Base-by-base conservation (phyloP, 1,284 basidiomycete species). In the Austroboletus novae-zelandiae region DNA sequence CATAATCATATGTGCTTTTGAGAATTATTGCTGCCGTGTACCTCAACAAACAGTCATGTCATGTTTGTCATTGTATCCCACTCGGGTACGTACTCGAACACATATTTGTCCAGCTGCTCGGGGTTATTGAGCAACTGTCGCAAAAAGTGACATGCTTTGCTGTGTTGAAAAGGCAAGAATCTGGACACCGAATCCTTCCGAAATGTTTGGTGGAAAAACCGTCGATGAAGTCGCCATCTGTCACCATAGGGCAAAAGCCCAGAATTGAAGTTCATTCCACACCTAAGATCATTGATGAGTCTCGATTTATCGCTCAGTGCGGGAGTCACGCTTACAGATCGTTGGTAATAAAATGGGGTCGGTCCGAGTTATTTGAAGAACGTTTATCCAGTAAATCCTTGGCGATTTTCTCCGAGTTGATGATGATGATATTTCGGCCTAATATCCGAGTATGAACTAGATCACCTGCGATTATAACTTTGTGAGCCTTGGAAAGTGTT, bases 371-470 rank as follows among this genome's bases (percentile, higher is more conserved):
- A 11, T 44, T 62, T 2, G 6, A 20, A 2, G 60, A 58, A 1
- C 30, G 47, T 3, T 40, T 44, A 1, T 55, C 58, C 13, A 60
- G 49, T 0, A 59, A 20, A 8, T 62, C 60, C 30, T 37, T 58
- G 4, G 60, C 60, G 7, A 50, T 9, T 8, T 60, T 51, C 32
- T 59, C 55, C 18, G 57, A 62, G 17, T 58, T 58, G 29, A 62
- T 40, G 25, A 58, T 48, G 27, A 63, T 48, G 30, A 61, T 48
- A 10, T 63, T 46, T 11, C 34, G 43, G 6, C 61, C 52, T 4
- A 63, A 17, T 5, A 50, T n/a, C 23, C 44, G 45, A 27, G 45
- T 37, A 31, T 60, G 30, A 9, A 64, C 14, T 1, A 61, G 23
- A 4, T 64, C 56, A 2, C 61, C 50, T 60, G 29, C 4, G 25